Evolutionary conservation across 2,329 filamentous ascomycete species (phyloP), one percentile per base, ranked within the genome.

Genomic region (Sclerotinia trifoliorum): DNA sequence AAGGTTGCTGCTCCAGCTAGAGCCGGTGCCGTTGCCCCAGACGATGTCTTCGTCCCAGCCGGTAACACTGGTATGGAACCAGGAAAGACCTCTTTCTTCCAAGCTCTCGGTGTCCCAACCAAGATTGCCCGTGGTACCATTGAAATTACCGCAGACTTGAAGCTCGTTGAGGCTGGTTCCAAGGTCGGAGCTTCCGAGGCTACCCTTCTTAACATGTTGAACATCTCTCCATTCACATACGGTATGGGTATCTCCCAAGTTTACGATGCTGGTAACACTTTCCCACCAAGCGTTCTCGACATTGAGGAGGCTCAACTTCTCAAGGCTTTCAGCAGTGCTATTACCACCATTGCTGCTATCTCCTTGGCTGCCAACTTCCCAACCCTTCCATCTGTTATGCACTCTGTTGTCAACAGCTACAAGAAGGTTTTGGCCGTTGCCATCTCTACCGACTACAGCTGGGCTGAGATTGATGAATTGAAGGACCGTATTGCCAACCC

Each of bases 121-220:
- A 99, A 99, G 93, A 99, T 99, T 85, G 95, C 95, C 81, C 95
- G 95, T 96, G 96, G 95, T 96, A 99, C 95, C 85, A 99, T 99
- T 85, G 95, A 99, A 92, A 99, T 99, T 81, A 97, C 94, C 74
- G 86, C 90, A 78, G 95, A 99, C 81, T 87, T 99, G 78, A 98
- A 97, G 92, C 92, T 99, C 82, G 91, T 98, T 80, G 93, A 97
- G 87, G 88, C 92, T 75, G 89, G 90, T 77, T 86, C 68, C 87
- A 98, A 97, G 88, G 96, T 99, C 86, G 95, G 96, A 83, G 90
- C 95, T 80, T 99, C 95, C 81, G 95, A 99, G 88, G 95, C 95
- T 76, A 97, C 94, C 80, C 89, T 99, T 77, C 90, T 99, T 79
- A 99, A 99, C 92, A 92, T 99, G 94, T 85, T 99, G 81, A 98